Conservation (phyloP, 148 eudicot species). For the Selenicereus undatus region DNA sequence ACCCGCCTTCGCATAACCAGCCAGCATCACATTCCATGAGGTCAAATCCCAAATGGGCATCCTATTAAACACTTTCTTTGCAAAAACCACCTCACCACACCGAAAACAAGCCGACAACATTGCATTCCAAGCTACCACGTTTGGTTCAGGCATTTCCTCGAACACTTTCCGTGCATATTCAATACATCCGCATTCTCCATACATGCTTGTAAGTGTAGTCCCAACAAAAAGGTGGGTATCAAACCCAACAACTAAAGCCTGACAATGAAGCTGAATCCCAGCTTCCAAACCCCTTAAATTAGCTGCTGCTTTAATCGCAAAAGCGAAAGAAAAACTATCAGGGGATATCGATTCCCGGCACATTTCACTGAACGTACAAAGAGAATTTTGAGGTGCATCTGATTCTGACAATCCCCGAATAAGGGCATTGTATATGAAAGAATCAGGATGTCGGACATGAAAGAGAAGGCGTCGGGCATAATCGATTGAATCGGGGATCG, state of each 20-base stretch:
- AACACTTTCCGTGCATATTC: constrained; percentile 49
- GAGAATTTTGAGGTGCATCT: constrained; percentile 32
- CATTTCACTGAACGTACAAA: constrained; percentile 43
- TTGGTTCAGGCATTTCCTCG: constrained; percentile 54
- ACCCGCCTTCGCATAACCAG: constrained; percentile 45
- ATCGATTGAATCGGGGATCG: constrained; percentile 34
- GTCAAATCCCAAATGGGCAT: constrained; percentile 44
- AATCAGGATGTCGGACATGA: constrained; percentile 39
- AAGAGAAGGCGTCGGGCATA: constrained; percentile 37
- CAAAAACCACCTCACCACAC: constrained; percentile 38
- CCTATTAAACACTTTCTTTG: constrained; percentile 31
- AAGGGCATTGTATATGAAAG: constrained; percentile 62
- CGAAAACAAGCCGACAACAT: constrained; percentile 49
- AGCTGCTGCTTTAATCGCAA: constrained; percentile 43
- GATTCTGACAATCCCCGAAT: constrained; percentile 55
- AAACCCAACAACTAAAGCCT: constrained; percentile 32
- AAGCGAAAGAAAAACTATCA: constrained; percentile 60
- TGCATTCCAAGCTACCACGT: constrained; percentile 70
- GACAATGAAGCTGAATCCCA: constrained; percentile 58
- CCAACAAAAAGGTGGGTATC: constrained; percentile 52
- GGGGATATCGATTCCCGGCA: constrained; percentile 29
- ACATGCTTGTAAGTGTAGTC: constrained; percentile 44
- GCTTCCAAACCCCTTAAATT: constrained; percentile 33
- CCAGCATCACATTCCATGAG: constrained; percentile 54
- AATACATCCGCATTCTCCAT: constrained; percentile 22